Evolutionary conservation across 2,329 filamentous ascomycete species (phyloP), one percentile per base, ranked within the genome.

Genomic region (Colletotrichum endophyticum): DNA sequence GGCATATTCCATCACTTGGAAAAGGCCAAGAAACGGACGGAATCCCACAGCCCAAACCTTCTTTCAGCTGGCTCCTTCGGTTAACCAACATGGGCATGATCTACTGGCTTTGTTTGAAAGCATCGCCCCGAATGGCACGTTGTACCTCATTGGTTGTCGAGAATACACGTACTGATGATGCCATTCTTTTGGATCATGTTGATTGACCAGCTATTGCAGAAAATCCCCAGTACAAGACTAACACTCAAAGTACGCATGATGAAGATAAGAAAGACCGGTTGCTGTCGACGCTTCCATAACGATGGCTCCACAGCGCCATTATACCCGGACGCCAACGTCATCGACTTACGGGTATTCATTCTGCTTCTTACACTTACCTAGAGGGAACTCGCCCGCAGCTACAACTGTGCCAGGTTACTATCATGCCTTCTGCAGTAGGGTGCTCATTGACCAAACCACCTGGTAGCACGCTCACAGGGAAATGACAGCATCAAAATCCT

Each of bases 381-480:
- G 39, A 11, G 1, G 39, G 39, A n/a, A n/a, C 39, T n/a, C 16
- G 5, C 39, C 39, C 19, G 39, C 39, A 44, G 16, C 39, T 44
- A 44, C 16, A 44, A 0, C 16, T 6, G 39, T n/a, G 39, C 39
- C 39, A 19, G 6, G 1, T n/a, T 11, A 6, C 11, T 44, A n/a
- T 44, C 11, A n/a, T 44, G 19, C 19, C 19, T 9, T 0, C 2
- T 3, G 39, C 16, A n/a, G 39, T 11, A 0, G 36, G 36, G 1
- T 39, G 36, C 8, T 39, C 36, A 19, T 39, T 44, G 16, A 5
- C 8, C 19, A n/a, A 44, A 44, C 39, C 19, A 19, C 2, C 19
- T 44, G 19, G 16, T 1, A 44, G 9, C 0, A 44, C 9, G 39
- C 16, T 44, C 2, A 6, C 16, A n/a, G 19, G 39, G 9, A n/a